Conservation (phyloP, 73 alveolate genomes). For the Blepharisma japonicum region DNA sequence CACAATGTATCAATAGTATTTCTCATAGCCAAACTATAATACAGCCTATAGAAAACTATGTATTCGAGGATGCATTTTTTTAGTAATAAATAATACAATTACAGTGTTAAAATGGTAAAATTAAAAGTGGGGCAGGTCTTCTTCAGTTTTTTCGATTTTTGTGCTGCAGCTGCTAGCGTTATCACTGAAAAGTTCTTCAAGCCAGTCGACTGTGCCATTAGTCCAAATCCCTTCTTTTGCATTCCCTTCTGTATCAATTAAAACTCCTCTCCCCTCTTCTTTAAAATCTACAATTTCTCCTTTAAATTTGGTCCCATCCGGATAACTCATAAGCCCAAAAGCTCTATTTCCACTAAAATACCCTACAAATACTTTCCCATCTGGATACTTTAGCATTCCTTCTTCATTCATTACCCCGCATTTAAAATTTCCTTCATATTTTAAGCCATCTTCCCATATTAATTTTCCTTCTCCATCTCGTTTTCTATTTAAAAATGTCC, state of each 20-base stretch:
- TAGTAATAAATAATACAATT: background rate
- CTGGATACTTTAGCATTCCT: background rate
- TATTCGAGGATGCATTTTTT: background rate
- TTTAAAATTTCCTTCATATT: slow-evolving; percentile 26
- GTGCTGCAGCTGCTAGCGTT: too few species aligned
- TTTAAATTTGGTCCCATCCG: slow-evolving; percentile 3
- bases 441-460: background rate
- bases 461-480: slow-evolving; percentile 21
- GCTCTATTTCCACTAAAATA: slow-evolving; percentile 19
- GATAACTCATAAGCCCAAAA: slow-evolving; percentile 7
- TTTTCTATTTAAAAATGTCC: background rate
- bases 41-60: background rate
- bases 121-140: too few species aligned
- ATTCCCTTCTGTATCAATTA: slow-evolving; percentile 19
- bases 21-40: background rate
- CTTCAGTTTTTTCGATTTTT: too few species aligned
- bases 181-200: too few species aligned
- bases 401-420: slow-evolving; percentile 18
- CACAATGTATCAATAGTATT: background rate
- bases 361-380: slow-evolving; percentile 25
- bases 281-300: slow-evolving; percentile 20
- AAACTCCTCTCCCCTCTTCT: slow-evolving; percentile 14
- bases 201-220: too few species aligned
- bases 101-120: too few species aligned
- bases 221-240: background rate